phyloP scores from a whole-genome alignment of 345 rosid species.

The Citropsis articulata region DNA sequence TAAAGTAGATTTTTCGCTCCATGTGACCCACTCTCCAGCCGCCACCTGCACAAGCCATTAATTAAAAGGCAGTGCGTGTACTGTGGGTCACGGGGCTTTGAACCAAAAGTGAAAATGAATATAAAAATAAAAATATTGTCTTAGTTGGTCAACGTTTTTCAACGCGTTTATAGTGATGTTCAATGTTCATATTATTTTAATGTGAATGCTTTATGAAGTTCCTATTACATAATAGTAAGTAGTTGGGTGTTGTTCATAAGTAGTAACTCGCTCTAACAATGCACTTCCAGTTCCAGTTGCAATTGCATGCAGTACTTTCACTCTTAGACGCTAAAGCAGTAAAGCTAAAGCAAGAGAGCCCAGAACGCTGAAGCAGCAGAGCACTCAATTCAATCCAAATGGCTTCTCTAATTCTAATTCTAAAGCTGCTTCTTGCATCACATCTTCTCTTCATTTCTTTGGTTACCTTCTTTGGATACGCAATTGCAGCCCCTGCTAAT shows the following conservation, averaged over 20 bases:
- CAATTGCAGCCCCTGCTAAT: constrained; percentile 10
- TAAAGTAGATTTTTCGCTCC: no score
- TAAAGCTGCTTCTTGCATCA: constrained; percentile 2
- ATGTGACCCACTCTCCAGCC: no score
- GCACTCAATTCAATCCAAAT: neutral
- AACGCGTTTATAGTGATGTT: neutral
- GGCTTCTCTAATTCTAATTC: neutral
- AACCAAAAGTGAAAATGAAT: neutral
- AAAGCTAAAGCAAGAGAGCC: neutral
- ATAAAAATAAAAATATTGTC: neutral
- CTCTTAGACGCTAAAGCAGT: neutral
- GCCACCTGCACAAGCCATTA: no score
- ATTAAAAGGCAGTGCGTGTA: no score
- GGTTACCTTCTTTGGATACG: neutral
- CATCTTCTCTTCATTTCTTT: neutral
- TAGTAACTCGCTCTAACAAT: no score
- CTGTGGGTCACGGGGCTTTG: neutral
- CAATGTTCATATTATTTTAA: no score
- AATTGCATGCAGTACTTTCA: neutral
- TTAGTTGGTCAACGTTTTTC: neutral
- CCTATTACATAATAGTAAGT: no score
- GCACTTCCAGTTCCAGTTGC: neutral
- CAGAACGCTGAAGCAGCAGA: neutral
- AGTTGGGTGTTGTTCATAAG: neutral
- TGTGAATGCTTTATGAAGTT: no score